Evolutionary conservation across 139 green algal species (phyloP).

Genomic region (Eudorina sp.): DNA sequence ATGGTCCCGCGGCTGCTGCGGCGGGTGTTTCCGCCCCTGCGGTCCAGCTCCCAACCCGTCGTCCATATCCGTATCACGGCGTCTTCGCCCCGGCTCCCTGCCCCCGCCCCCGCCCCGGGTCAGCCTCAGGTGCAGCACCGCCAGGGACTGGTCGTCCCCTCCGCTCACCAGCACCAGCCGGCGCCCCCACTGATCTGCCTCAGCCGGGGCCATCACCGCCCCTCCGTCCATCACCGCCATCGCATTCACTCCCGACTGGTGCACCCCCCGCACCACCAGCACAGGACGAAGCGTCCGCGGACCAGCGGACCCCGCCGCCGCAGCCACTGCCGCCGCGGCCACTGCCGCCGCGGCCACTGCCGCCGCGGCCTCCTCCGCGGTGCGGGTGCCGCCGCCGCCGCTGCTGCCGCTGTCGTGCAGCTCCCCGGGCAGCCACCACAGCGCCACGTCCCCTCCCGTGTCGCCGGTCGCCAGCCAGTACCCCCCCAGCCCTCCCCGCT

Average conservation of each 20-base stretch:
- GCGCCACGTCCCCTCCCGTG: slow-evolving; percentile 28
- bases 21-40: background rate
- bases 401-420: background rate
- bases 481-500: background rate
- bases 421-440: slow-evolving; percentile 2
- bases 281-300: background rate
- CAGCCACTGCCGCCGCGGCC: background rate
- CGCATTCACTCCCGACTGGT: slow-evolving; percentile 42
- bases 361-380: background rate
- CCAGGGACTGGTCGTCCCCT: slow-evolving; percentile 43
- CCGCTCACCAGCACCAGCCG: slow-evolving; percentile 27
- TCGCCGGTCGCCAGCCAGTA: slow-evolving; percentile 36
- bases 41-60: too few relatives aligned
- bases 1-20: background rate
- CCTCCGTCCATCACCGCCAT: background rate
- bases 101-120: background rate
- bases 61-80: too few relatives aligned
- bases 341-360: background rate
- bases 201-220: background rate
- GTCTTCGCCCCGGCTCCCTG: too few relatives aligned
- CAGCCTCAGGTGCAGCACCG: slow-evolving; percentile 1
- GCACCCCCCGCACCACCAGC: slow-evolving; percentile 15
- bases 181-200: too few relatives aligned
- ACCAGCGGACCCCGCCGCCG: background rate
- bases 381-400: too few relatives aligned